phyloP scores from a whole-genome alignment of 139 green algal species.

The Haematococcus sp. region DNA sequence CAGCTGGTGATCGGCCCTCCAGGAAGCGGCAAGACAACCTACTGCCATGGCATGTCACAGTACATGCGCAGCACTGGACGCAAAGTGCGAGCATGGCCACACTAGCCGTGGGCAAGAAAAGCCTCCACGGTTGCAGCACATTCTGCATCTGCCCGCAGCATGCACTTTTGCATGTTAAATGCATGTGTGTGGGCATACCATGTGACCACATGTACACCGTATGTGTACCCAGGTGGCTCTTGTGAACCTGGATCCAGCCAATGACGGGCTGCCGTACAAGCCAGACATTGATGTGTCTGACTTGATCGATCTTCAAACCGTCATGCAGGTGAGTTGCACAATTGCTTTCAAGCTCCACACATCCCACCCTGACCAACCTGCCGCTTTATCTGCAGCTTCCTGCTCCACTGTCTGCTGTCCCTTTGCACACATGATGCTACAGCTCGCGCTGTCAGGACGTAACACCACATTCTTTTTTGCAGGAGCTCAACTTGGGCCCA shows the following conservation, averaged over 20 bases:
- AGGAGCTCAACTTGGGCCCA: constrained; percentile 63
- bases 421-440: too few species aligned
- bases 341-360: not conserved
- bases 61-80: constrained; percentile 55
- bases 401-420: too few species aligned
- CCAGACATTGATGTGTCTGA: constrained; percentile 69
- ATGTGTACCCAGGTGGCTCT: constrained; percentile 53
- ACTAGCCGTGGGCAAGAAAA: too few species aligned
- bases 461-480: too few species aligned
- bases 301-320: constrained; percentile 51
- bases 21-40: constrained; percentile 93
- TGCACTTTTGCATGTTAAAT: not conserved
- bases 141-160: too few species aligned
- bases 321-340: constrained; percentile 35
- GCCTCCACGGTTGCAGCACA: too few species aligned
- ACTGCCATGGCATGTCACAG: constrained; percentile 84
- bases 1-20: constrained; percentile 93
- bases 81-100: constrained; percentile 10
- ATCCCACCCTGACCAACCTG: too few species aligned
- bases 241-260: constrained; percentile 90
- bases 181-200: not conserved
- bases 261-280: constrained; percentile 77
- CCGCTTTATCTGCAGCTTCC: too few species aligned
- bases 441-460: too few species aligned
- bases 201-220: too few species aligned